Base-by-base conservation (phyloP, 768 basidiomycete species). In the Podaxis carcinomalis region DNA sequence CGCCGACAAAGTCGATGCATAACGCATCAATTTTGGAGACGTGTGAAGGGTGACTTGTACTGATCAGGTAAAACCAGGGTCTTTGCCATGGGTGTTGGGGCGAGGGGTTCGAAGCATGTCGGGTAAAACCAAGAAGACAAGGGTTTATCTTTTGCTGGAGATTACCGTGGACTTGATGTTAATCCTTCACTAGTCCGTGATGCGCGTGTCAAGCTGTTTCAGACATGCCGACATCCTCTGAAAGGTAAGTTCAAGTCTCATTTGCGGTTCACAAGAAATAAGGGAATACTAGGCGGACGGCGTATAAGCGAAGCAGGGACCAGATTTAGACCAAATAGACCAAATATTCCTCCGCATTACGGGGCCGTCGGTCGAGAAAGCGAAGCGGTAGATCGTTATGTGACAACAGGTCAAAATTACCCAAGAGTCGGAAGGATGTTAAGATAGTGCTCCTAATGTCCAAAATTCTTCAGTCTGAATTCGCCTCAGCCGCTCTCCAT, bases 401-500 rank as follows among this genome's bases (percentile, higher is more conserved):
- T 54, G 32, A 46, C 47, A 44, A 49, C 40, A 13, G 21, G 13
- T 56, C 28, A 21, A 36, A 40, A 56, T 62, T 56, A 50, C 23
- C n/a, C 32, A 61, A 52, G n/a, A 59, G 42, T 47, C 27, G 46
- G 7, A 64, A 32, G 42, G 23, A 40, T 27, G 47, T 35, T 27
- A 39, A 39, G 35, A 49, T 55, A 47, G 23, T 40, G 21, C 51
- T 64, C 59, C n/a, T 2, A 13, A 39, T 40, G 47, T n/a, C 52
- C 35, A 47, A 54, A 9, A 21, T 13, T 53, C 46, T 51, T 14
- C 54, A 27, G 32, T 63, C 64, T 16, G 37, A 27, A n/a, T 27
- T 62, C 7, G 62, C 63, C 37, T 69, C 68, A 16, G 65, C 65
- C 0, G 55, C 57, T 59, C 62, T 66, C 69, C 69, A 70, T 21